Percentiles rank a stretch among this genome's conserved stretches.
These are phyloP conservation scores for Daldinia grandis DNA, from an alignment of 495 filamentous ascomycete species.

Conservation along the genomic window DNA sequence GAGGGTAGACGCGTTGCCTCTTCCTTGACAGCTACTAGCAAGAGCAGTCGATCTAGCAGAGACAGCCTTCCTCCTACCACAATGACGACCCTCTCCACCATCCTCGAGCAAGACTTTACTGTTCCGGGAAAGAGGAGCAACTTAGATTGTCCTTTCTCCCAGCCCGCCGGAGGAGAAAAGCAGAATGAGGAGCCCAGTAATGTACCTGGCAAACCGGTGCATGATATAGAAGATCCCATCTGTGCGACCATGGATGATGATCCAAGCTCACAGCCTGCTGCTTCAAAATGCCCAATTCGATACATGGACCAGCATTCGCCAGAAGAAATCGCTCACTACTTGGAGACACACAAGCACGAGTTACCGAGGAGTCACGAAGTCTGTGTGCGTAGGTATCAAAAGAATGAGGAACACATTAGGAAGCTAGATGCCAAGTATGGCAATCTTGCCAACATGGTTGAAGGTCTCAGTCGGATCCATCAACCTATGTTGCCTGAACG, in stretches of 20 bases:
- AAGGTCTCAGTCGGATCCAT: constrained; percentile 82
- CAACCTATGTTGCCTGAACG: constrained; percentile 77
- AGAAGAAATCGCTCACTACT: constrained; percentile 88
- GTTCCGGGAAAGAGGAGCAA: constrained; percentile 66
- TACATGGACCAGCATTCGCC: constrained; percentile 89
- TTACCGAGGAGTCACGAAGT: constrained; percentile 90
- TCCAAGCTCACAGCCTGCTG: constrained; percentile 58
- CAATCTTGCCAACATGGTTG: constrained; percentile 87
- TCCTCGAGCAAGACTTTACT: constrained; percentile 72
- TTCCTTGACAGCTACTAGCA: constrained; percentile 49
- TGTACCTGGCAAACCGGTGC: constrained; percentile 42
- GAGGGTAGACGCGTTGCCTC: constrained; percentile 63
- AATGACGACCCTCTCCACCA: constrained; percentile 61
- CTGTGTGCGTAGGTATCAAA: constrained; percentile 86
- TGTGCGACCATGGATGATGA: constrained; percentile 67
- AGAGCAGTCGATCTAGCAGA: constrained; percentile 50
- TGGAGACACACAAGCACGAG: constrained; percentile 92
- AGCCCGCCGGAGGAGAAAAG: constrained; percentile 36
- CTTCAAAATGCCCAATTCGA: constrained; percentile 83
- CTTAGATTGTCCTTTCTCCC: constrained; percentile 69
- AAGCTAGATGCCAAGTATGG: constrained; percentile 93
- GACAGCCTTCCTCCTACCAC: constrained; percentile 52
- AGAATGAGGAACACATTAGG: constrained; percentile 79
- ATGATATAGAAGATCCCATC: constrained; percentile 65
- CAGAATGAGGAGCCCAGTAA: constrained; percentile 18